Base-by-base conservation (phyloP, 331 rosid genomes). In the Quercus lobata region DNA sequence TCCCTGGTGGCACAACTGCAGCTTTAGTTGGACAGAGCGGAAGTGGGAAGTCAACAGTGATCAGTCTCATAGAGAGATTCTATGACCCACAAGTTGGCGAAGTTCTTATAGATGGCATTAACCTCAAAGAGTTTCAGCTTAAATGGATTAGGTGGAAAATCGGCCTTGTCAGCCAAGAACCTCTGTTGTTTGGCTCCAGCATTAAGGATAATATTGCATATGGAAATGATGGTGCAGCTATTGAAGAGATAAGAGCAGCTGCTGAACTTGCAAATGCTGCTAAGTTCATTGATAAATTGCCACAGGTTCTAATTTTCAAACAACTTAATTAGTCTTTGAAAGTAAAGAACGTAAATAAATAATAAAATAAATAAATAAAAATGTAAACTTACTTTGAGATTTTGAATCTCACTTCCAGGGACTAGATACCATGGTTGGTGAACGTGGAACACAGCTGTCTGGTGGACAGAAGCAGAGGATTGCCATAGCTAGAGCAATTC, bases 161-260 rank as follows among this genome's bases (percentile, higher is more conserved):
- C 32, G 93, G 96, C 74, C 95, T 92, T 54, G 97, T 92, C 57
- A 92, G 96, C 81, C 97, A 92, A 73, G 97, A 92, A 76, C 97
- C 97, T 46, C 91, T 86, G 22, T 63, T 92, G 80, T 90, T 92
- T 82, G 87, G 89, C 27, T 83, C 95, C 24, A 89, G 90, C 87
- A 92, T 92, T 70, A 89, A 78, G 85, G 95, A 90, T 27, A 92
- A 92, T 65, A 90, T 92, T 61, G 89, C 84, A 24, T 92, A 92
- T 34, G 97, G 95, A 80, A 92, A 92, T 57, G 91, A 89, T 65
- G 95, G 88, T 69, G 92, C 97, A 37, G 90, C 90, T 22, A 16
- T 73, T 25, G 91, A 90, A 85, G 95, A 92, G 78, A 89, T 90
- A 49, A 84, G 73, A 66, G 85, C 76, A 10, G 93, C 97, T 8